Base-by-base conservation (phyloP, 495 filamentous ascomycete species). In the Penicillium taxi region DNA sequence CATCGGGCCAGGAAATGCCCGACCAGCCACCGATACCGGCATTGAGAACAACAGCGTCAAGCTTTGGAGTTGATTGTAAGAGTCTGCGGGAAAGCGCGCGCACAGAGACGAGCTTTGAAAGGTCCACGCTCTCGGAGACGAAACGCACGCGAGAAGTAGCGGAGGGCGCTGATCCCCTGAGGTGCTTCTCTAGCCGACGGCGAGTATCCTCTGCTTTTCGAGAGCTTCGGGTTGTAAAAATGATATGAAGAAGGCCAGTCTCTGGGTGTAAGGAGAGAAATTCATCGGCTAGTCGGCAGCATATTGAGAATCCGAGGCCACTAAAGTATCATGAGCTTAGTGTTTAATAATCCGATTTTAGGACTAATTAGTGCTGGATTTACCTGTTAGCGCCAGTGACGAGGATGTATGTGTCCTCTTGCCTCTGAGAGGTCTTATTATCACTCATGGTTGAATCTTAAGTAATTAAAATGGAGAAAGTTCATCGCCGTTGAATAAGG, bases 21-120 rank as follows among this genome's bases (percentile, higher is more conserved):
- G 62, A 74, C 79, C 84, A 90, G 7, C 84, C 84, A n/a, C 88
- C 89, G 17, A 85, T 73, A 2, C 89, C 93, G 15, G 91, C 91
- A 59, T 95, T 95, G 56, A 88, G 78, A 27, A 96, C 70, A 6
- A 86, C 70, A 4, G 73, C 72, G 54, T 96, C 86, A 39, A 98
- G 70, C 48, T 80, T 80, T 9, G 82, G 79, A 45, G 82, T 42
- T 1, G 58, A 52, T 4, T 48, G 34, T 11, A 64, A 42, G 17
- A 83, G 59, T 23, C 61, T 61, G 23, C 61, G 58, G 13, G 72
- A 63, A n/a, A 78, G 58, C 2, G 46, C 46, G 31, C 74, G 69
- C 6, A 81, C 64, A 6, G 77, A 78, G 37, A 64, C 38, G 6
- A 83, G 60, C 37, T 67, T 61, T 15, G 59, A 63, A 2, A 83